Base-by-base conservation (phyloP, 2,329 filamentous ascomycete species). In the Pestalotiopsis sp. region DNA sequence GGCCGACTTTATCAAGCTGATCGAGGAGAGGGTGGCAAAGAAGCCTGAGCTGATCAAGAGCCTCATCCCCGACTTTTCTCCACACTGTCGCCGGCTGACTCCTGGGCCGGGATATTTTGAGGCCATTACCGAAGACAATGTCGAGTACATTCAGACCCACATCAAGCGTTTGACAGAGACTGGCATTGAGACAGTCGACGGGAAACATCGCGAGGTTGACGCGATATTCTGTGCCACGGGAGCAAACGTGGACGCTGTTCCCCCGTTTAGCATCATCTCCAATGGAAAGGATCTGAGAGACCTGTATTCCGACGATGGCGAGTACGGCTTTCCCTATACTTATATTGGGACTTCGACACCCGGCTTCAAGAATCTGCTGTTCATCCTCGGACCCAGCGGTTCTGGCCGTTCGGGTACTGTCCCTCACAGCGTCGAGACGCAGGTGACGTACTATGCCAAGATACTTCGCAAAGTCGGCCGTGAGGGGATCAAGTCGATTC, bases 191-290 rank as follows among this genome's bases (percentile, higher is more conserved):
- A 91, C 88, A 0, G 79, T 76, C 0, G 89, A 92, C 71, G 90
- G 89, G 2, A 75, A 75, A 0, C 81, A 86, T 38, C 80, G 88
- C 3, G 82, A 87, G 17, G 88, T 91, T 0, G 90, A 92, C 69
- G 87, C 88, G 14, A 81, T 92, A 4, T 88, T 93, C 72, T 93
- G 90, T 73, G 88, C 90, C 1, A 93, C 91, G 0, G 91, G 91
- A 1, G 89, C 89, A 9, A 90, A 91, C 71, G 83, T 85, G 12
- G 84, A 88, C 71, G 82, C 87, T 77, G 80, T 86, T 0, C 89
- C 89, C 0, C 85, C 85, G 0, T 93, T 93, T 71, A 81, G 88
- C 0, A 87, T 93, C 71, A 80, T 82, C 27, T 86, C 87, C 1
- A 78, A 84, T 62, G 88, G 86, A 2, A 77, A 83, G 9, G 84